Evolutionary conservation across 2,329 filamentous ascomycete species (phyloP).

Genomic region (Fusarium bactridioides): DNA sequence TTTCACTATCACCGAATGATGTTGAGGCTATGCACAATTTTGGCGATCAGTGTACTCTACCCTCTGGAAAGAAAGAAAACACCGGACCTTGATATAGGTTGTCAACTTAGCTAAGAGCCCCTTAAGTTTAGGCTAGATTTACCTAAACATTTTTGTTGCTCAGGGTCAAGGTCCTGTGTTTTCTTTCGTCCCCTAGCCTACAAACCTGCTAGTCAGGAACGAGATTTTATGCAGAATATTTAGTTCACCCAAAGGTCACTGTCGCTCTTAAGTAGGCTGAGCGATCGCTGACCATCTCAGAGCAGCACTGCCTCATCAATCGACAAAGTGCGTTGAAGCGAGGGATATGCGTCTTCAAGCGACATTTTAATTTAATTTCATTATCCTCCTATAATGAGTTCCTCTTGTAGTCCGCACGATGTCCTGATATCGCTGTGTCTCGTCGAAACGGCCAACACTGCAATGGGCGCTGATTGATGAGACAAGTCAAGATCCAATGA

Average conservation of each 20-base stretch:
- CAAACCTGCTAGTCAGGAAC: background rate
- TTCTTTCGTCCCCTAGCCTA: too few relatives aligned
- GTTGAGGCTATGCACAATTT: background rate
- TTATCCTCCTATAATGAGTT: background rate
- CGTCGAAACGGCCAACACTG: background rate
- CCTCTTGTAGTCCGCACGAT: accelerated
- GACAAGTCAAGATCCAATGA: background rate
- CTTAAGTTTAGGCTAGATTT: too few relatives aligned
- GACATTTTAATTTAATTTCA: background rate
- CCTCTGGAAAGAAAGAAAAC: too few relatives aligned
- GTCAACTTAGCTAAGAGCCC: too few relatives aligned
- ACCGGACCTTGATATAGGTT: too few relatives aligned
- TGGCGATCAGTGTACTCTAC: background rate
- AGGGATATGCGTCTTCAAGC: accelerated
- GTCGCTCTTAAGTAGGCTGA: background rate
- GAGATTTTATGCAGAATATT: background rate
- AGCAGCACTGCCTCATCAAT: background rate
- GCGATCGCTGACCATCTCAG: background rate
- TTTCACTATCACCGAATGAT: accelerated
- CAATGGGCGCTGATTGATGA: background rate
- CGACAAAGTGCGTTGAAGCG: background rate
- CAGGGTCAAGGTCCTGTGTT: too few relatives aligned
- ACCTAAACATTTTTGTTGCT: too few relatives aligned
- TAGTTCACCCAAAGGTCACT: background rate
- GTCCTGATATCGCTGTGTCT: background rate